Base-by-base conservation (phyloP, 495 filamentous ascomycete species). In the Penicillium cinerascens region DNA sequence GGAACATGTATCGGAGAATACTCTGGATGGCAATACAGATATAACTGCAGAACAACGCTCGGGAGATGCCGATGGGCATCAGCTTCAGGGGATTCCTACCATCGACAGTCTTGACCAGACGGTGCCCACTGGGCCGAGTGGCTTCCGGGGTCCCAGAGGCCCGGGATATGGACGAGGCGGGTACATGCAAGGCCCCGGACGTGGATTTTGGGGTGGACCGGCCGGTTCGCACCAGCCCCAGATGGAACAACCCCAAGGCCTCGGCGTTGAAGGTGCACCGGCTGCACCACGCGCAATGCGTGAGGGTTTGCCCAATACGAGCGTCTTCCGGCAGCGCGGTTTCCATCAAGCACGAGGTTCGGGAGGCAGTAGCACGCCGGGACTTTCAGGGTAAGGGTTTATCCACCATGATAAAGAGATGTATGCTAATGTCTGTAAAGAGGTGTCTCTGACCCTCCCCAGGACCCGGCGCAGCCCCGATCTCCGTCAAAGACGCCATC, bases 271-370 rank as follows among this genome's bases (percentile, higher is more conserved):
- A 67, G 84, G 85, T 68, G 93, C 93, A 22, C 93, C 93, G 25
- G 93, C 87, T 45, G 93, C 90, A 1, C 93, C 93, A 2, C 91
- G 93, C 69, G 93, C 95, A 16, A 91, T 97, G 85, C 76, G 95
- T 55, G 83, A 92, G 61, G 91, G 92, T 16, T 78, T 86, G 18
- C 85, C 88, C 45, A 92, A 91, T 68, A 88, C 85, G 40, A 86
- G 84, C 66, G 78, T 83, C 0, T 47, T 71, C 1, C 70, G 75
- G 7, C 69, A 75, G n/a, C 65, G 74, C n/a, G 60, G 59, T 15
- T 68, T 71, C 49, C 69, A 71, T 29, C 59, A 64, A 8, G 59
- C 57, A 15, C 66, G 70, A 37, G 56, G 55, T 38, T 65, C 71
- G 3, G 48, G 51, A 13, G 44, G 66, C 13, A 60, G 63, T 47